Base-by-base conservation (phyloP, 2,329 filamentous ascomycete species). In the Penicillium decumbens region DNA sequence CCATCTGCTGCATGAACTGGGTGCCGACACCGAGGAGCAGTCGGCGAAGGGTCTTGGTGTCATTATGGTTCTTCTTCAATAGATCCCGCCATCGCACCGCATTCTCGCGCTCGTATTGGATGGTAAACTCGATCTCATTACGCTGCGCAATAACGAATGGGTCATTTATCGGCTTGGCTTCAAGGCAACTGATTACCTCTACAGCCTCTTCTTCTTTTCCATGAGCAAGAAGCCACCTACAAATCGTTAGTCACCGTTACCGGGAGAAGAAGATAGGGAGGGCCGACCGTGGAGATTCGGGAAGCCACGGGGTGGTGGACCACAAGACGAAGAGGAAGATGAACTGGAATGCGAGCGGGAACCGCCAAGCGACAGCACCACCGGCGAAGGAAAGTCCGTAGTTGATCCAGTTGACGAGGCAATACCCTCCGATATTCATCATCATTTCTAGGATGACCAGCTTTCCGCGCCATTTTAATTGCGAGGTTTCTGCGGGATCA, bases 371-470 rank as follows among this genome's bases (percentile, higher is more conserved):
- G 10, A 77, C 61, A 0, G 66, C 53, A 4, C 75, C 73, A 3
- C 56, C 59, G 1, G 71, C 57, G 55, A 75, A 80, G 5, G 72
- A 75, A 47, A 80, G 72, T 1, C 76, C 76, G 49, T 73, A 80
- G 6, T 72, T 79, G 9, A 80, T 69, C 76, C 77, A 80, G 39
- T 79, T 78, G 4, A 70, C 73, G 1, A 80, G 41, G 1, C 65
- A 71, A 51, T 78, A 79, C 2, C 77, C 78, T 15, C 68, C 70
- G 38, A 79, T 75, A 47, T 77, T 77, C 58, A 79, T 67, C 40
- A 75, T 75, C 63, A 79, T 71, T 43, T 77, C 73, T 23, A 77
- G 68, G 30, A 76, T 66, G 5, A 77, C 71, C 10, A 76, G 60
- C 41, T 74, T 75, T 13, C 75, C 74, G 51, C 75, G 62, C 71